phyloP scores from a whole-genome alignment of 164 flowering plant species.

The Sextonia rubra region DNA sequence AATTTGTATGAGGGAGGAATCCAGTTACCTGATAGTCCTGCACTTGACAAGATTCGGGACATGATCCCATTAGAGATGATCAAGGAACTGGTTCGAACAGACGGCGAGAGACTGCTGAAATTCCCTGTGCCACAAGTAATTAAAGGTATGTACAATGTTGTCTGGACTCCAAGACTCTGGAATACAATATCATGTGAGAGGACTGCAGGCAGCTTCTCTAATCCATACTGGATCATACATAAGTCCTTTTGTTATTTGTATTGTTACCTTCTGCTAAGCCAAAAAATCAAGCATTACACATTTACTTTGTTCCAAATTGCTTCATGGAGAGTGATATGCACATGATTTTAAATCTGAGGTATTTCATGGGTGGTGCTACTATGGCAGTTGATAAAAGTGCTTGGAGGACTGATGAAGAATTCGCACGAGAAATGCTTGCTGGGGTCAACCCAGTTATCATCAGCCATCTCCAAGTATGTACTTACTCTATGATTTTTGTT shows the following conservation, averaged over 20 bases:
- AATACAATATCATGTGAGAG: too few relatives aligned
- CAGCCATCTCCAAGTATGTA: constrained; percentile 52
- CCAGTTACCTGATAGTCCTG: constrained; percentile 33
- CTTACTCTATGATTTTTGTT: not conserved
- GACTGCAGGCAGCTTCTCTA: too few relatives aligned
- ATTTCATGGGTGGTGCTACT: not conserved
- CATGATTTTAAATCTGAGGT: not conserved
- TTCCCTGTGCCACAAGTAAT: constrained; percentile 82
- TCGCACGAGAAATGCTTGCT: constrained; percentile 87
- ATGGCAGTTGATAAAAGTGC: constrained; percentile 58
- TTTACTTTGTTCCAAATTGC: too few relatives aligned
- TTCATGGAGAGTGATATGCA: too few relatives aligned
- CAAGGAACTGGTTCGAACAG: constrained; percentile 61
- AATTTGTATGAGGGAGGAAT: constrained; percentile 66
- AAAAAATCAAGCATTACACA: too few relatives aligned
- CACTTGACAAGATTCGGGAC: constrained; percentile 27
- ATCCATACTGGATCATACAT: too few relatives aligned
- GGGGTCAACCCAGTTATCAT: constrained; percentile 85
- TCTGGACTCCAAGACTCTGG: not conserved
- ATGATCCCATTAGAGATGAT: constrained; percentile 63
- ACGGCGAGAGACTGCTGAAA: constrained; percentile 59
- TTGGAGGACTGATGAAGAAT: constrained; percentile 96
- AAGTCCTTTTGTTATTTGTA: too few relatives aligned
- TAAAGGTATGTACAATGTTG: constrained; percentile 15
- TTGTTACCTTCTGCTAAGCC: too few relatives aligned